Base-by-base conservation (phyloP, 164 flowering plant genomes). In the Tinospora cordifolia region DNA sequence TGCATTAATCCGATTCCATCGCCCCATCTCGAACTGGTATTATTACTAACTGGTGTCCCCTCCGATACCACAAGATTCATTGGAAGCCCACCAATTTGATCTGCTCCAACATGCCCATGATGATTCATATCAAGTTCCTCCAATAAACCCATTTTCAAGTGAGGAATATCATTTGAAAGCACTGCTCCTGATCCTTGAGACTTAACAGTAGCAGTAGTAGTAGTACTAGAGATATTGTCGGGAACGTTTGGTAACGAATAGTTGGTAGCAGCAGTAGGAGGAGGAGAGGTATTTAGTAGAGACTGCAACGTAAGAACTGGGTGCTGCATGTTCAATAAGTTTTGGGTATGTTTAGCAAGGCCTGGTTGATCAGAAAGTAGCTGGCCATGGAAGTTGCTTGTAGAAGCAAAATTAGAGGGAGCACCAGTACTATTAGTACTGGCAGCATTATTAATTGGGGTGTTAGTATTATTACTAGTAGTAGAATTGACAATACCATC, bases 241-340 rank as follows among this genome's bases (percentile, higher is more conserved):
- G 38, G 38, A 10, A 44, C 47, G 69, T 69, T 76, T 57, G 77
- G n/a, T 47, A 54, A 68, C 65, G 70, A 67, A 38, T 68, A 75
- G 22, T 72, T 44, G 47, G 47, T 75, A 4, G 72, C 63, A 27
- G 71, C 74, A 26, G 39, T 75, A 4, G 72, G 63, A 27, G 71
- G 76, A 26, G 39, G 63, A 66, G 66, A 51, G 8, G 68, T 39
- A 21, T 74, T 74, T 36, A 74, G 24, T n/a, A 79, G 76, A 38
- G 90, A 78, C 26, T 82, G 87, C 51, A 85, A 81, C 34, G 83
- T 66, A 54, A 81, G 72, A 44, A 75, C 68, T 11, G 78, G 81
- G 71, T 73, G 78, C 25, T 82, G 82, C 80, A 81, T 76, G 82
- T 68, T 75, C 6, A 81, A 69, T 63, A 77, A 36, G 68, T 71